phyloP scores from a whole-genome alignment of 2,329 filamentous ascomycete genomes.

The Phyllosticta citribraziliensis region DNA sequence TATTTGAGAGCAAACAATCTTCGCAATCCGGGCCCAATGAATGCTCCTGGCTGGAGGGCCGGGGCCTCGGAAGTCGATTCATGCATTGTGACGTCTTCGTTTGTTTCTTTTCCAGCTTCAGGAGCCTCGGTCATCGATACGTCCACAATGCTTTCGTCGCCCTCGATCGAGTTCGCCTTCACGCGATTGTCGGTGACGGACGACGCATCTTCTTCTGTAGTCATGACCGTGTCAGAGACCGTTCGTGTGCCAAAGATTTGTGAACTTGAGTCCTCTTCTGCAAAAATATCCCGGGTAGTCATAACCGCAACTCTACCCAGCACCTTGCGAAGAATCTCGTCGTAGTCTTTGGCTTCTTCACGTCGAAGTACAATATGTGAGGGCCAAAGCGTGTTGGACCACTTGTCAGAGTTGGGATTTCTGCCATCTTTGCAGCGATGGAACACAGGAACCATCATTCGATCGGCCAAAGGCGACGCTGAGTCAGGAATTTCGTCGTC shows the following conservation, averaged over 20 bases:
- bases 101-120: slow-evolving; percentile 22
- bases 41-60: slow-evolving; percentile 45
- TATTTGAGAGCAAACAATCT: slow-evolving; percentile 66
- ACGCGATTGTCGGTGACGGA: slow-evolving; percentile 62
- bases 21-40: slow-evolving; percentile 54
- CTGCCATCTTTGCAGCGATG: slow-evolving; percentile 41
- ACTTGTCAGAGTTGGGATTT: slow-evolving; percentile 19
- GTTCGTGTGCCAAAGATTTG: slow-evolving; percentile 41
- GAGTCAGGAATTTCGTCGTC: slow-evolving; percentile 42
- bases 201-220: slow-evolving; percentile 52
- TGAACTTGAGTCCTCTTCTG: slow-evolving; percentile 38
- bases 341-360: slow-evolving; percentile 60
- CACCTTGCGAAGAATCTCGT: slow-evolving; percentile 70
- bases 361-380: slow-evolving; percentile 67
- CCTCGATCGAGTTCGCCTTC: slow-evolving; percentile 68
- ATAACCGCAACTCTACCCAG: slow-evolving; percentile 65
- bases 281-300: slow-evolving; percentile 59
- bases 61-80: slow-evolving; percentile 32
- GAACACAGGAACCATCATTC: slow-evolving; percentile 60
- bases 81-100: slow-evolving; percentile 18
- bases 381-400: slow-evolving; percentile 35
- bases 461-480: slow-evolving; percentile 54
- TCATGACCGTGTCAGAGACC: slow-evolving; percentile 61
- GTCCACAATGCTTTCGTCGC: slow-evolving; percentile 85
- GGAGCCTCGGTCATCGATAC: slow-evolving; percentile 67